Evolutionary conservation across 164 flowering plant genomes (phyloP).

Genomic region (Echeveria elegans): DNA sequence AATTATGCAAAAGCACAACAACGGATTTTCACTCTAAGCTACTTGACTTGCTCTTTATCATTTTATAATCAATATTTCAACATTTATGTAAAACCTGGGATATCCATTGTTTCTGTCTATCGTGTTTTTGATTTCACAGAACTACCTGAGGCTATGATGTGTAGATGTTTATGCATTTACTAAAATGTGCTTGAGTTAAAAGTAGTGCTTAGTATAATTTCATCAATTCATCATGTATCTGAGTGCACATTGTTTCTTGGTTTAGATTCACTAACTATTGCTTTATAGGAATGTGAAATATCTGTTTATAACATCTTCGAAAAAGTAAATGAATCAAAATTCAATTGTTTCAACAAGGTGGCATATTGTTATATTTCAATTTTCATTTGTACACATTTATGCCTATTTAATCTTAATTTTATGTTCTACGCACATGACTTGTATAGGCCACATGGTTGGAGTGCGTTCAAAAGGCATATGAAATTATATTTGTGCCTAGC

Average conservation of each 20-base stretch:
- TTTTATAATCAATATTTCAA: background rate
- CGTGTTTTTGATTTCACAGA: background rate
- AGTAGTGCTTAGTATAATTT: background rate
- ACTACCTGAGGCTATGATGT: background rate
- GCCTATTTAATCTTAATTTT: background rate
- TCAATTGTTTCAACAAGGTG: slow-evolving; percentile 82
- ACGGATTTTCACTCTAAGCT: no score
- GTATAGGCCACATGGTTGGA: slow-evolving; percentile 81
- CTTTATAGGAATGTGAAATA: slow-evolving; percentile 55
- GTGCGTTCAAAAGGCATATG: slow-evolving; percentile 65
- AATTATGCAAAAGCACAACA: no score
- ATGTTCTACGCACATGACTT: background rate
- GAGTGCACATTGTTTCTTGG: background rate
- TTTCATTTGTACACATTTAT: background rate
- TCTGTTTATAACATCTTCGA: slow-evolving; percentile 73
- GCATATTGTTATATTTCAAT: background rate
- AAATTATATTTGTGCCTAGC: slow-evolving; percentile 91
- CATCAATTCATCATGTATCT: background rate
- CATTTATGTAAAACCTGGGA: background rate
- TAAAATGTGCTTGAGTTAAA: background rate
- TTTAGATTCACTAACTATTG: background rate
- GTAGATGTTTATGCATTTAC: background rate
- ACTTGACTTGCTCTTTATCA: no score
- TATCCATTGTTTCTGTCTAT: background rate
- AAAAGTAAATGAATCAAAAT: slow-evolving; percentile 47